Evolutionary conservation across 345 rosid genomes (phyloP).

Genomic region (Eucalyptus microcorys): DNA sequence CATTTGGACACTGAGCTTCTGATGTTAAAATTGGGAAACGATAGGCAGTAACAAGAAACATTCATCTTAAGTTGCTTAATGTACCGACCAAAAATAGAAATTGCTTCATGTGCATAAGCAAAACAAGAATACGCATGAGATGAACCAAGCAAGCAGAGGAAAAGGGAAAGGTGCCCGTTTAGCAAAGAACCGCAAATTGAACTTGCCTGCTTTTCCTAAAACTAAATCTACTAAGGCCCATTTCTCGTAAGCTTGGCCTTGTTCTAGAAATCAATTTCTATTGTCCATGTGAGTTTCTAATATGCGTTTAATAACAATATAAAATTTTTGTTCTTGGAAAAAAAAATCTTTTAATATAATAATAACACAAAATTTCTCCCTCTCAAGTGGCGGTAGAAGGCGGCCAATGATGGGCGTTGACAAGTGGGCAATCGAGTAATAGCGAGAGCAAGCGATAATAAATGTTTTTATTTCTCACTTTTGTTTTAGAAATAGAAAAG

Average conservation of each 20-base stretch:
- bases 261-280: no score
- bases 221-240: background rate
- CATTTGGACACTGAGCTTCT: background rate
- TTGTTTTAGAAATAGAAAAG: rapidly evolving
- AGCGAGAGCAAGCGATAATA: rapidly evolving
- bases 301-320: no score
- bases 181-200: background rate
- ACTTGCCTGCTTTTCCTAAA: background rate
- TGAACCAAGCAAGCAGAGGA: background rate
- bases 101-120: background rate
- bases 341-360: no score
- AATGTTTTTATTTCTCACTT: no score
- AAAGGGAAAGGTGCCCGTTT: background rate
- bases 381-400: rapidly evolving
- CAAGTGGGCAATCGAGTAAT: rapidly evolving
- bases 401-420: rapidly evolving
- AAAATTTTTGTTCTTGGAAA: rapidly evolving
- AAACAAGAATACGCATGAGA: background rate
- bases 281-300: rapidly evolving
- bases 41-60: background rate
- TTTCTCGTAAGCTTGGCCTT: background rate
- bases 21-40: background rate
- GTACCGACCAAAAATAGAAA: no score
- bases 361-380: no score
- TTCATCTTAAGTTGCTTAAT: background rate